Percentiles rank a stretch among this genome's conserved stretches.
Conservation (phyloP, 306 rosid species). For the Sechiopsis laciniata region DNA sequence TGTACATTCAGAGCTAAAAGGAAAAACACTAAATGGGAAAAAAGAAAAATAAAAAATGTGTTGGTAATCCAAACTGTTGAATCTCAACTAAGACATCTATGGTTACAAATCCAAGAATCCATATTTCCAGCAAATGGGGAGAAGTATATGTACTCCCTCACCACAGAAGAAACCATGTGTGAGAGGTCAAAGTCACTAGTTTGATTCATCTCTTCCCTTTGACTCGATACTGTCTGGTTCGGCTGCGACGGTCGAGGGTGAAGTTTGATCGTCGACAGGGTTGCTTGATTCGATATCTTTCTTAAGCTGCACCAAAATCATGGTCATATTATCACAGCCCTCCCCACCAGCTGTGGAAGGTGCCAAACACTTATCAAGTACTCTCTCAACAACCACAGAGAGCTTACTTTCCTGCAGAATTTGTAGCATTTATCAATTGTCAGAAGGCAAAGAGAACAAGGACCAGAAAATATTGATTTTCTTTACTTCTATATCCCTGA, state of each 20-base stretch:
- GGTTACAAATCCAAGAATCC: too few relatives aligned
- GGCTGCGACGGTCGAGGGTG: slow-evolving; percentile 14
- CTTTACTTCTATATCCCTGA: slow-evolving; percentile 1
- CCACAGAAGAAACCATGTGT: not conserved
- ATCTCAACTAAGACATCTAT: too few relatives aligned
- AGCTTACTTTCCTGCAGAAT: slow-evolving; percentile 61
- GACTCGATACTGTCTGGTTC: slow-evolving; percentile 35
- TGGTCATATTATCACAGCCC: slow-evolving; percentile 98
- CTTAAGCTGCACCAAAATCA: slow-evolving; percentile 88
- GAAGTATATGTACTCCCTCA: not conserved
- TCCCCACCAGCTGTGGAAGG: slow-evolving; percentile 75
- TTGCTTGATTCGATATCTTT: slow-evolving; percentile 36
- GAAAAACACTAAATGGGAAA: slow-evolving; percentile 16
- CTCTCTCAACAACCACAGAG: slow-evolving; percentile 74
- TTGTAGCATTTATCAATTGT: slow-evolving; percentile 3
- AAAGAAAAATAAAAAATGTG: slow-evolving; percentile 1
- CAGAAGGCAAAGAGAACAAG: not conserved
- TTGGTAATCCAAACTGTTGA: slow-evolving; percentile 15
- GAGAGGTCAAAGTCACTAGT: not conserved
- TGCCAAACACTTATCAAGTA: slow-evolving; percentile 82
- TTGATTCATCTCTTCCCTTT: slow-evolving; percentile 23
- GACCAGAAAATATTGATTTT: not conserved
- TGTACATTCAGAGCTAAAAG: slow-evolving; percentile 19
- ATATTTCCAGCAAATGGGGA: slow-evolving; percentile 7
- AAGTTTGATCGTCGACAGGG: slow-evolving; percentile 39